These are phyloP conservation scores for Epithele typhae DNA, from an alignment of 768 basidiomycete genomes.

Conservation along the genomic window DNA sequence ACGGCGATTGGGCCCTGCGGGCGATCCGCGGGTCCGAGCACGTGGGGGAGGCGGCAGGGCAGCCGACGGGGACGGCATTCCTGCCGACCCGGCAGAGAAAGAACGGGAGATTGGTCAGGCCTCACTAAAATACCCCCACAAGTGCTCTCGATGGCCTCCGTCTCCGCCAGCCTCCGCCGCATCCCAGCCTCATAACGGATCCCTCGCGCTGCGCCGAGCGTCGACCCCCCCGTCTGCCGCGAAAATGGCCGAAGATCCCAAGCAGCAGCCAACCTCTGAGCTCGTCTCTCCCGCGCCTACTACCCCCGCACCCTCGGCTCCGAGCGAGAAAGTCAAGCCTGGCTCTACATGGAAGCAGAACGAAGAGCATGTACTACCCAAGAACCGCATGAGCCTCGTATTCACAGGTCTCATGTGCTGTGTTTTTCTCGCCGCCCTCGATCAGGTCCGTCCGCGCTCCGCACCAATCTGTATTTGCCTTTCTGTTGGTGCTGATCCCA, in stretches of 20 bases:
- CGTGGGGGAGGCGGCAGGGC: too few relatives aligned
- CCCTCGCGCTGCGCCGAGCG: too few relatives aligned
- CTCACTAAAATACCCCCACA: background rate
- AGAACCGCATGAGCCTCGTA: constrained; percentile 38
- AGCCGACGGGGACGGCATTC: too few relatives aligned
- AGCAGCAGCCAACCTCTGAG: too few relatives aligned
- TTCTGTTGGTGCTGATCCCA: background rate
- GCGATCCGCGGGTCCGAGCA: too few relatives aligned
- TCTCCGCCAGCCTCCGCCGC: background rate
- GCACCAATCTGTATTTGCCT: background rate
- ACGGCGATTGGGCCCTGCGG: too few relatives aligned
- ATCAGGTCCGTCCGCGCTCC: constrained; percentile 32
- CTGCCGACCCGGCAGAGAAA: too few relatives aligned
- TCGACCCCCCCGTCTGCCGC: background rate
- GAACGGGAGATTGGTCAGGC: too few relatives aligned
- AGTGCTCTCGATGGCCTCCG: background rate
- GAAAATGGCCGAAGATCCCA: too few relatives aligned
- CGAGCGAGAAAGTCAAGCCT: constrained; percentile 15
- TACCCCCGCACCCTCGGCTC: too few relatives aligned
- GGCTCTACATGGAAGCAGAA: constrained; percentile 34
- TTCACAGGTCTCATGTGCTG: constrained; percentile 41
- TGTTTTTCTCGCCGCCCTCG: constrained; percentile 44
- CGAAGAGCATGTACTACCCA: constrained; percentile 40
- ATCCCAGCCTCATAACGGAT: background rate
- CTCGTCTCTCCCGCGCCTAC: too few relatives aligned